Evolutionary conservation across 2,329 filamentous ascomycete genomes (phyloP), one percentile per base, ranked within the genome.

Genomic region (Xylariomycetidae sp.): DNA sequence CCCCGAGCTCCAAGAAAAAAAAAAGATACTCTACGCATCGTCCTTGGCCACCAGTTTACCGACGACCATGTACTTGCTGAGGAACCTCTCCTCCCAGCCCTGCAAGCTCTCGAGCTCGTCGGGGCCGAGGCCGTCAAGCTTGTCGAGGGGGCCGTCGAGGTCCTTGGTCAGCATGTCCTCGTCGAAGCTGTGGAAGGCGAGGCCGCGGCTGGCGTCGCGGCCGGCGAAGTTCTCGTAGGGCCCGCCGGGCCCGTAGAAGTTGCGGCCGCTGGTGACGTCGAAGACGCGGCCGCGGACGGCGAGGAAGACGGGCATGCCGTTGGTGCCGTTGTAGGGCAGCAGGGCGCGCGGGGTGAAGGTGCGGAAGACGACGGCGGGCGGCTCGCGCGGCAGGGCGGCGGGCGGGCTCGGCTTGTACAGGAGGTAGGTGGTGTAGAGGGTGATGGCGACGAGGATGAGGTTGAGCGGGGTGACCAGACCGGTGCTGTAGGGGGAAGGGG

Each of bases 181-280:
- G 57, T 96, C 92, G 60, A 98, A 97, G 66, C 87, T 94, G 38
- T 89, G 87, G 60, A 78, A 86, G 1, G 92, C 90, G 40, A 98
- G 66, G 1, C 92, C 92, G 33, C 90, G 75, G 45, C 78, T 88
- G 14, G 92, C 92, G 62, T 98, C 92, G 25, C 89, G 72, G 1
- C 92, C 92, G 1, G 92, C 92, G 57, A 98, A 98, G 67, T 97
- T 97, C 60, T 82, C 82, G 61, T 98, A 98, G 2, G 90, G 88
- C 0, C 90, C 90, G 10, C 88, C 89, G 14, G 92, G 92, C 4
- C 92, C 92, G 65, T 98, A 98, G 63, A 97, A 97, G 68, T 94
- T 89, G 54, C 83, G 78, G 16, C 92, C 90, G 11, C 80, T 67
- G 0, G 82, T 80, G 16, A 97, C 90, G 58, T 98, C 92, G 58